Percentiles rank a stretch among this genome's conserved stretches.
Conservation (phyloP, 2,329 filamentous ascomycete species). For the Phyllosticta citrichinensis region DNA sequence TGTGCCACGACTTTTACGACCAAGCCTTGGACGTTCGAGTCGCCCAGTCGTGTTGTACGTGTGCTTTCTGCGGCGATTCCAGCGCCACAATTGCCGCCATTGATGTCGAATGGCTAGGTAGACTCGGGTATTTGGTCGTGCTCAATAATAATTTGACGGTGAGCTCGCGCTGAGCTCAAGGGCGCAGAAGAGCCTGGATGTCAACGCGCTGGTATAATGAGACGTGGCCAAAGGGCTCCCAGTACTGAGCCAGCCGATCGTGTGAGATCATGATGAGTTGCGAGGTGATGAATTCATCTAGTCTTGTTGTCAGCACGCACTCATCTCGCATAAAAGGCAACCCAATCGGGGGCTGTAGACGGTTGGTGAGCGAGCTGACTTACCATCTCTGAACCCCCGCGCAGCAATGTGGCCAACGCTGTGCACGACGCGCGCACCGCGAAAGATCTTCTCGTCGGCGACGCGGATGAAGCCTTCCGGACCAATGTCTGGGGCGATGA, state of each 20-base stretch:
- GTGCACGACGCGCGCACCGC: slow-evolving; percentile 62
- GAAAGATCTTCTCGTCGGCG: slow-evolving; percentile 58
- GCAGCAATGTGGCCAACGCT: slow-evolving; percentile 70
- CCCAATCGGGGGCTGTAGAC: too few species aligned
- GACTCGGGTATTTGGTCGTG: neutral
- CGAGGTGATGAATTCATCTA: slow-evolving; percentile 65
- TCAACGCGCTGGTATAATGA: slow-evolving; percentile 40
- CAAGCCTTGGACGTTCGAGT: too few species aligned
- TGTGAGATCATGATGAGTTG: slow-evolving; percentile 70
- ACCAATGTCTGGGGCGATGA: slow-evolving; percentile 69
- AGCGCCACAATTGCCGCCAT: too few species aligned
- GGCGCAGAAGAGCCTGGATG: slow-evolving; percentile 27
- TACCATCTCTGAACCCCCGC: slow-evolving; percentile 61
- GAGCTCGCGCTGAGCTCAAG: neutral
- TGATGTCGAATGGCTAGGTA: too few species aligned
- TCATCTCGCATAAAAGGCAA: too few species aligned
- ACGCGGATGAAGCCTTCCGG: slow-evolving; percentile 52
- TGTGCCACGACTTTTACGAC: too few species aligned
- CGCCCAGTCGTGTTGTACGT: too few species aligned
- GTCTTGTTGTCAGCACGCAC: neutral
- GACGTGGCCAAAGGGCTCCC: slow-evolving; percentile 50
- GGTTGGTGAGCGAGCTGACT: slow-evolving; percentile 22
- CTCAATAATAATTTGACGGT: neutral
- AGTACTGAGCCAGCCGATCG: slow-evolving; percentile 72
- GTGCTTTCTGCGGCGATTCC: too few species aligned